Percentiles rank a stretch among this genome's conserved stretches.
phyloP scores from a whole-genome alignment of 1,284 basidiomycete species.

The Ustilago shanxiensis region DNA sequence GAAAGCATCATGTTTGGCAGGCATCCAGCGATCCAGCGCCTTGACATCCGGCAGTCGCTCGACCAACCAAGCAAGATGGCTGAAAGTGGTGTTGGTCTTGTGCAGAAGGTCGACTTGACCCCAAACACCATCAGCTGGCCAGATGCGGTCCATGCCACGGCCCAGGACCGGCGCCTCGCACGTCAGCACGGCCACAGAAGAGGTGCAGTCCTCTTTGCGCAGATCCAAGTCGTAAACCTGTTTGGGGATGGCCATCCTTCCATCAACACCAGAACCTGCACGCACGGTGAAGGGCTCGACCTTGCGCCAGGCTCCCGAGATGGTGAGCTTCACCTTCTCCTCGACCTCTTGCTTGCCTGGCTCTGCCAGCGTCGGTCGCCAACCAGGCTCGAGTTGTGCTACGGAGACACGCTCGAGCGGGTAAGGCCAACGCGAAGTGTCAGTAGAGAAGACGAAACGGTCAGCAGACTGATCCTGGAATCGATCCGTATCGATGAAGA shows the following conservation, averaged over 20 bases:
- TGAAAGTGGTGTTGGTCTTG: conserved; percentile 56
- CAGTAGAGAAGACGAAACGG: conserved; percentile 57
- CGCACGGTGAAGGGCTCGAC: conserved; percentile 25
- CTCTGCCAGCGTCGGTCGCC: conserved; percentile 46
- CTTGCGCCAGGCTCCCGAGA: conserved; percentile 48
- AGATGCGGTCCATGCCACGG: conserved; percentile 45
- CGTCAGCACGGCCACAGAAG: conserved; percentile 42
- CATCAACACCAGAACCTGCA: conserved; percentile 29
- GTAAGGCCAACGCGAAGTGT: conserved; percentile 55
- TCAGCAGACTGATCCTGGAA: conserved; percentile 53
- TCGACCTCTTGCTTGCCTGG: conserved; percentile 24
- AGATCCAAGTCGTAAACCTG: conserved; percentile 41
- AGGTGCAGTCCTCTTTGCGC: conserved; percentile 38
- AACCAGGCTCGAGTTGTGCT: conserved; percentile 48
- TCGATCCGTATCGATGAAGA: conserved; percentile 59
- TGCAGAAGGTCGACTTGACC: conserved; percentile 57
- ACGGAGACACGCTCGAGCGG: conserved; percentile 52
- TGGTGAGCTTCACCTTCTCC: conserved; percentile 45
- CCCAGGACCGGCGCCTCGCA: conserved; percentile 46
- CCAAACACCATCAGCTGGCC: conserved; percentile 55
- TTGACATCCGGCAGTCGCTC: conserved; percentile 51
- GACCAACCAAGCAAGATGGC: conserved; percentile 57
- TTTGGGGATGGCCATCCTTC: conserved; percentile 40
- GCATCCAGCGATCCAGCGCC: conserved; percentile 51
- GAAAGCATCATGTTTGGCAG: conserved; percentile 33